phyloP scores from a whole-genome alignment of 257 asterid species.

The Solanum lycopersicoides region DNA sequence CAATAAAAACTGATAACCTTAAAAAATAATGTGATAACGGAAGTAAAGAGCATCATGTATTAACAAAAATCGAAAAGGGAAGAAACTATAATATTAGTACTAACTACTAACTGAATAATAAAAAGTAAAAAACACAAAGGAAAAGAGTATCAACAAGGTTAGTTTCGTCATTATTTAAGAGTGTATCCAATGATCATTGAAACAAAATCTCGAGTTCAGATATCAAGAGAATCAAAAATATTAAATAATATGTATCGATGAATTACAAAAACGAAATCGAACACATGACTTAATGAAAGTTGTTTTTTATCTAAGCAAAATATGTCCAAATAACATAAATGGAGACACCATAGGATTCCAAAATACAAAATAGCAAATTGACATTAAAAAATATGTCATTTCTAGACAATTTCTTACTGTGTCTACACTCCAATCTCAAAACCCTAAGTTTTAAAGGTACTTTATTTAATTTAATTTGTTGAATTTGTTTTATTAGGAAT shows the following conservation, averaged over 20 bases:
- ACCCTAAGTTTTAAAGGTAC: background rate
- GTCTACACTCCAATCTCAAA: background rate
- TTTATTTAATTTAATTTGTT: background rate
- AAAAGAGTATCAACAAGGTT: too few relatives aligned
- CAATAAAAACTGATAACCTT: too few relatives aligned
- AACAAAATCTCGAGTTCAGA: background rate
- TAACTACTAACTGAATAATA: too few relatives aligned
- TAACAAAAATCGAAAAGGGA: too few relatives aligned
- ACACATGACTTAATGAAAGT: background rate
- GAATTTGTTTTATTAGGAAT: background rate
- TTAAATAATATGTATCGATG: background rate
- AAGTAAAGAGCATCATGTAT: too few relatives aligned
- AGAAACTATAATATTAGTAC: too few relatives aligned
- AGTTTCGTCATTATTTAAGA: too few relatives aligned
- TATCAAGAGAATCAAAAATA: background rate
- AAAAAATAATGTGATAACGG: too few relatives aligned
- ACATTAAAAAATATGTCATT: background rate
- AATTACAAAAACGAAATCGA: background rate
- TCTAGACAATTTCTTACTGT: background rate
- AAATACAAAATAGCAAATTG: background rate
- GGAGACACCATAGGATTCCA: background rate
- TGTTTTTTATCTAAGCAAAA: background rate
- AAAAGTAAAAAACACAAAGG: too few relatives aligned
- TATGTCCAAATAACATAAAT: background rate
- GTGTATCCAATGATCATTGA: too few relatives aligned